Evolutionary conservation across 148 eudicot species (phyloP), one percentile per base, ranked within the genome.

Genomic region (Persicaria tinctoria): DNA sequence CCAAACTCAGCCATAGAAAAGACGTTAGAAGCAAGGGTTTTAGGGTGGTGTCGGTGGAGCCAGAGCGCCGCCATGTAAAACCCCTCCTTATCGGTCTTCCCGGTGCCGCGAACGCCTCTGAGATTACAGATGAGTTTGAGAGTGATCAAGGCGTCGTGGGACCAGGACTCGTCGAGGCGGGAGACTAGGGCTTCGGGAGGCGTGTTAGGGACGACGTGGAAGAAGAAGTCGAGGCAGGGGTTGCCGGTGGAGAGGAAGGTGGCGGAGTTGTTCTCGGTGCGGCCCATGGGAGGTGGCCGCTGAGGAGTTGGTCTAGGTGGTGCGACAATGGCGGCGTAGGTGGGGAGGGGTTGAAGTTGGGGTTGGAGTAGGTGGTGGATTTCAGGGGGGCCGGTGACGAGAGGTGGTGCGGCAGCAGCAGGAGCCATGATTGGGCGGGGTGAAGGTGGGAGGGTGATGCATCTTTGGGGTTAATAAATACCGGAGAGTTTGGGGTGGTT

Each of bases 51-150:
- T 1, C 2, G 8, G 16, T 75, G 78, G 1, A 79, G 70, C 78
- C 82, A 79, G 3, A 71, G 59, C 11, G 78, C 73, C 18, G 82
- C 78, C 49, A 48, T 44, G 68, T 79, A 75, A 16, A 46, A 79
- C 11, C 78, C 82, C 17, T 75, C 75, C 47, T 51, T 79, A 32
- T 79, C 64, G 8, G 64, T 48, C 18, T 79, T 76, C 3, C 82
- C 82, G 13, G 82, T 79, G n/a, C 82, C 82, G 16, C 78, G 72
- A 17, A 79, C 78, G 45, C 78, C 76, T 5, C 82, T 53, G 56
- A 79, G 68, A 50, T 79, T 79, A 17, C 78, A 79, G 53, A 79
- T 11, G 20, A 79, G 74, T 8, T 79, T 79, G 32, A 79, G 72
- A 1, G 68, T 63, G 68, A 45, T 63, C 68, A 63, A 63, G 5